These are phyloP conservation scores for Emmonsiellopsis sp. DNA, from an alignment of 2,329 filamentous ascomycete species.

Conservation along the genomic window DNA sequence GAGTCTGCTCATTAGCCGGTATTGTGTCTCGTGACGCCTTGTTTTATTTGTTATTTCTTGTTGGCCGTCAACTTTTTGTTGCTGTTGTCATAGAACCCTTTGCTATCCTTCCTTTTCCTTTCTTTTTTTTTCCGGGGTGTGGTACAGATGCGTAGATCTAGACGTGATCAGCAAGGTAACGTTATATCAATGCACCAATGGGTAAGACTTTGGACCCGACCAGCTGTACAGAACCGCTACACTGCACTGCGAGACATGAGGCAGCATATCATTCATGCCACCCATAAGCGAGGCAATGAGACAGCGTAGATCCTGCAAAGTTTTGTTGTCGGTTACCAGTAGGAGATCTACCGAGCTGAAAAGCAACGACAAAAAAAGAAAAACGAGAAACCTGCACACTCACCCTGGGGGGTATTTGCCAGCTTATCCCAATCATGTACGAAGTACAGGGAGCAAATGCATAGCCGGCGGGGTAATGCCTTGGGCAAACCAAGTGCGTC, in stretches of 20 bases:
- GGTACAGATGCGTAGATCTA: background rate
- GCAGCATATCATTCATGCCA: background rate
- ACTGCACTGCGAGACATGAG: background rate
- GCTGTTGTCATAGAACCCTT: background rate
- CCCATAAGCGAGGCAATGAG: background rate
- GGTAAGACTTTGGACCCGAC: background rate
- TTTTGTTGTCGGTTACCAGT: conserved; percentile 1
- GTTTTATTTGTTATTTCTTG: background rate
- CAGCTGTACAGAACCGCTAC: background rate
- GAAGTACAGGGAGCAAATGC: background rate
- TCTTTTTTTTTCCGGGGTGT: background rate
- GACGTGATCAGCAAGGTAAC: background rate
- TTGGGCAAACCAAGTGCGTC: background rate
- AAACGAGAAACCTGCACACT: background rate
- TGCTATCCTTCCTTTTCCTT: background rate
- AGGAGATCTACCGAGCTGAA: conserved; percentile 1
- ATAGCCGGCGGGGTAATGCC: background rate
- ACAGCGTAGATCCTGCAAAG: background rate
- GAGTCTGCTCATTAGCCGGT: background rate
- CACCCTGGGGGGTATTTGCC: background rate
- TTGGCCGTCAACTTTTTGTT: background rate
- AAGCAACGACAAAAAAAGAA: background rate
- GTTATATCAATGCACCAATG: background rate
- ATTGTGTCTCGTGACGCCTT: background rate
- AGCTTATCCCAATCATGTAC: background rate